A percentile compares a stretch with the other conserved stretches of the same genome.
phyloP scores from a whole-genome alignment of 768 basidiomycete genomes.

The Mycena rebaudengoi region DNA sequence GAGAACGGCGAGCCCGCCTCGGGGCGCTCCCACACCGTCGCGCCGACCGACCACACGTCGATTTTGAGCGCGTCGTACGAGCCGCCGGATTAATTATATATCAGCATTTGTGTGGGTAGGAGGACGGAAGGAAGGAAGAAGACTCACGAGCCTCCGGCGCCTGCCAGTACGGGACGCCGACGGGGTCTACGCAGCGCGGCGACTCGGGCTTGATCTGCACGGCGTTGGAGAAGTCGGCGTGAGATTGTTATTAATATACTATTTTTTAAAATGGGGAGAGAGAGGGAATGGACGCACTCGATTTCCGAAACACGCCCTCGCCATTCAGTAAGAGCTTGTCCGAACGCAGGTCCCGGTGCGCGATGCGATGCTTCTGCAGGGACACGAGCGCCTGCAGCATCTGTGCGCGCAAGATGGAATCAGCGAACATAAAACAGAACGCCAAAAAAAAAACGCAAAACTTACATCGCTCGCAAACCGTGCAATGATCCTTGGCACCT shows the following conservation, averaged over 20 bases:
- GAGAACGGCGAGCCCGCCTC: too few species aligned
- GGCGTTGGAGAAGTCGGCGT: slow-evolving; percentile 78
- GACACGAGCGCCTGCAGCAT: slow-evolving; percentile 72
- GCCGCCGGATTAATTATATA: slow-evolving; percentile 58
- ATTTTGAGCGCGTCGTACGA: slow-evolving; percentile 79
- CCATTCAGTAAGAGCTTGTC: slow-evolving; percentile 82
- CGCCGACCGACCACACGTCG: slow-evolving; percentile 85
- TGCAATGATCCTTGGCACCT: slow-evolving; percentile 71
- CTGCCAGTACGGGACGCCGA: slow-evolving; percentile 86
- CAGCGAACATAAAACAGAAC: too few species aligned
- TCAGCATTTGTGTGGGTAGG: background rate
- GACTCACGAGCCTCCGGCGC: slow-evolving; percentile 78
- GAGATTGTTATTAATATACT: too few species aligned
- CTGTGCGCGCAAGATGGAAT: slow-evolving; percentile 49
- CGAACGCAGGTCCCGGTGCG: slow-evolving; percentile 82
- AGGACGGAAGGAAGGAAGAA: too few species aligned
- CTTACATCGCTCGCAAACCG: slow-evolving; percentile 82
- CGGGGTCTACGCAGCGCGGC: slow-evolving; percentile 62
- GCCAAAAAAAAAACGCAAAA: slow-evolving; percentile 28
- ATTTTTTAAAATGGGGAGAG: background rate
- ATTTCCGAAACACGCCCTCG: slow-evolving; percentile 75
- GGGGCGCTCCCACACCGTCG: slow-evolving; percentile 87
- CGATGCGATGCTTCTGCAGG: slow-evolving; percentile 65
- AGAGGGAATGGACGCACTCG: slow-evolving; percentile 58
- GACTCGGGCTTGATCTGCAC: slow-evolving; percentile 62